Evolutionary conservation across 345 rosid species (phyloP).

Genomic region (Erucastrum elatum): DNA sequence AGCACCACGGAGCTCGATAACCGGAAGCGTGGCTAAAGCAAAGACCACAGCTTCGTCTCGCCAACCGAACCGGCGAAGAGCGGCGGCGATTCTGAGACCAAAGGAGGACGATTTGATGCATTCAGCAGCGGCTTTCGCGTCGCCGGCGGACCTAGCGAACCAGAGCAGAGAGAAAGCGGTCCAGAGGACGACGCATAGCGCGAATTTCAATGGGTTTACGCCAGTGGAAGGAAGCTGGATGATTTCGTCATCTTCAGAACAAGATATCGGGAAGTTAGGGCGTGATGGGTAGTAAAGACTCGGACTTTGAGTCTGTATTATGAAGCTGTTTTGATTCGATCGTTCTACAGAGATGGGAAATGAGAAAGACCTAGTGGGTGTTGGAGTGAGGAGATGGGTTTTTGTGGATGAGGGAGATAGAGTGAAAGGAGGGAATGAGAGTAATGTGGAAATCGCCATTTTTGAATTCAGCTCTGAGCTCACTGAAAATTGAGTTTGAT

Average conservation of each 20-base stretch:
- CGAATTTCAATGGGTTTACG: constrained; percentile 48
- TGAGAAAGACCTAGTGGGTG: constrained; percentile 12
- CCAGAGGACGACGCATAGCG: constrained; percentile 66
- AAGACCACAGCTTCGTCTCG: constrained; percentile 84
- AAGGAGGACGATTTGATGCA: constrained; percentile 77
- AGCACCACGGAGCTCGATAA: constrained; percentile 95
- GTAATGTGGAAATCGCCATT: constrained; percentile 52
- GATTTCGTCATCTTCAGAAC: constrained; percentile 6
- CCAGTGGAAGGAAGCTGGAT: constrained; percentile 34
- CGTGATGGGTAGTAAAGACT: constrained; percentile 15
- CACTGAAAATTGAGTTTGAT: not conserved
- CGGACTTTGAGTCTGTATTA: constrained; percentile 16
- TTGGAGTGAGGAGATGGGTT: constrained; percentile 39
- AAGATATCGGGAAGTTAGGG: constrained; percentile 7
- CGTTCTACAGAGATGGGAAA: constrained; percentile 7
- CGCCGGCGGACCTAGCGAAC: constrained; percentile 68
- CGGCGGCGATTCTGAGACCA: constrained; percentile 66
- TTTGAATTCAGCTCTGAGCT: not conserved
- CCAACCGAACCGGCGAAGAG: constrained; percentile 75
- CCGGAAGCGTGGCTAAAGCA: constrained; percentile 86
- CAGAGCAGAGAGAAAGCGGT: constrained; percentile 72
- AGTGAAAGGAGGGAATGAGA: constrained; percentile 18
- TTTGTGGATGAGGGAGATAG: constrained; percentile 36
- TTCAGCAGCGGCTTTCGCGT: constrained; percentile 81
- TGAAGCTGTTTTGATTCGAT: constrained; percentile 28